Base-by-base conservation (phyloP, 1,284 basidiomycete species). In the Flammula alnicola region DNA sequence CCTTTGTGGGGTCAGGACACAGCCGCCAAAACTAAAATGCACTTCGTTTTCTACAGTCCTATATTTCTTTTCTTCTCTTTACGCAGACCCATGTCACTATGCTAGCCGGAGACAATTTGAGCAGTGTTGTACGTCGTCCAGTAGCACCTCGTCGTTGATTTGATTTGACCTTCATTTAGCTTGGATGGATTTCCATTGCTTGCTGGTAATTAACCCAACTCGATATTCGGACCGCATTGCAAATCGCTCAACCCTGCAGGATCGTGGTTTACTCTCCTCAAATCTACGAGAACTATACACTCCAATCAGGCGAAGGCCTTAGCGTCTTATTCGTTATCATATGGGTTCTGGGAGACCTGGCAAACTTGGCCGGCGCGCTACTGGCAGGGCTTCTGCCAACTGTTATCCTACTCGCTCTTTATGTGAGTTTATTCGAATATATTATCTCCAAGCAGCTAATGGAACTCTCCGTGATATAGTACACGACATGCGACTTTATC, bases 301-400 rank as follows among this genome's bases (percentile, higher is more conserved):
- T 91, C 14, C 86, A 96, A 70, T 95, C 91, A n/a, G 95, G 94
- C 31, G 95, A 98, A 67, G 95, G 94, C 25, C 74, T 98, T 40
- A 93, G 90, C 52, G 80, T 96, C 23, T 65, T 79, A 20, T 98
- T 98, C 67, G 84, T 98, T 46, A 64, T 91, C 45, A 81, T 87
- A 64, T 98, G 75, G 76, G 66, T 78, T 9, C 64, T 85, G 8
- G 95, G 95, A 42, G 94, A 96, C 69, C 57, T 94, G 22, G 85
- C 83, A 62, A 95, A 93, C 64, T 70, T 95, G 19, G 63, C 81
- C 20, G 95, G 95, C 25, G 91, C 91, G 5, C 58, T 81, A 7
- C 68, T 91, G 63, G 93, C 89, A 17, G 77, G 80, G 14, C 73
- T 98, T 10, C 68, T 98, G 29, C 90, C 92, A 27, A 96, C 95